Evolutionary conservation across 2,329 filamentous ascomycete genomes (phyloP).

Genomic region (Scopulariopsis brevicaulis): DNA sequence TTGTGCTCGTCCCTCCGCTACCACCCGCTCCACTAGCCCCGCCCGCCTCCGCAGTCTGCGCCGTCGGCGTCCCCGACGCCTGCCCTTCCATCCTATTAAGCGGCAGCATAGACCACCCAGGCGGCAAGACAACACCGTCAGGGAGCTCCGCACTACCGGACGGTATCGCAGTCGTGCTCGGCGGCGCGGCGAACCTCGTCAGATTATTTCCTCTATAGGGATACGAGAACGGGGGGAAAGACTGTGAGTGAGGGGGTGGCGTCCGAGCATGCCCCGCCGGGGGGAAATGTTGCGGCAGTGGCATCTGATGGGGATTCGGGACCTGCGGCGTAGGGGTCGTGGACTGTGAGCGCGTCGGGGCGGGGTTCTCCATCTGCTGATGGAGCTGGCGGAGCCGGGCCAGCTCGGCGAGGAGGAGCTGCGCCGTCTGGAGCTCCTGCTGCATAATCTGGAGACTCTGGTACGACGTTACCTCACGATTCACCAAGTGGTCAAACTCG

Average conservation of each 20-base stretch:
- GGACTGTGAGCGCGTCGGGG: slow-evolving; percentile 7
- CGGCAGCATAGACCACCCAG: slow-evolving; percentile 54
- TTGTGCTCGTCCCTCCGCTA: not conserved
- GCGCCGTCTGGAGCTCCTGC: slow-evolving; percentile 58
- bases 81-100: slow-evolving; percentile 41
- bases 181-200: slow-evolving; percentile 33
- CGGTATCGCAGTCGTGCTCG: slow-evolving; percentile 39
- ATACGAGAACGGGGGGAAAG: slow-evolving; percentile 3
- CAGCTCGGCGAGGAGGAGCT: slow-evolving; percentile 56
- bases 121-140: slow-evolving; percentile 50
- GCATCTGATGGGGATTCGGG: slow-evolving; percentile 6
- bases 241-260: slow-evolving; percentile 7
- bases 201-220: slow-evolving; percentile 24
- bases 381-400: slow-evolving; percentile 47
- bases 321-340: not conserved
- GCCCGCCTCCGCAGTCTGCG: not conserved
- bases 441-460: slow-evolving; percentile 49
- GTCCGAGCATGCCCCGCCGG: slow-evolving; percentile 9
- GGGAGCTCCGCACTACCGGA: slow-evolving; percentile 51
- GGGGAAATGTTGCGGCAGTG: slow-evolving; percentile 2
- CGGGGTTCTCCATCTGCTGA: slow-evolving; percentile 18
- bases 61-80: slow-evolving; percentile 9
- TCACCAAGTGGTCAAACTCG: slow-evolving; percentile 48
- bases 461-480: slow-evolving; percentile 42
- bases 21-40: not conserved